Evolutionary conservation across 495 filamentous ascomycete genomes (phyloP).

Genomic region (Monascus purpureus): DNA sequence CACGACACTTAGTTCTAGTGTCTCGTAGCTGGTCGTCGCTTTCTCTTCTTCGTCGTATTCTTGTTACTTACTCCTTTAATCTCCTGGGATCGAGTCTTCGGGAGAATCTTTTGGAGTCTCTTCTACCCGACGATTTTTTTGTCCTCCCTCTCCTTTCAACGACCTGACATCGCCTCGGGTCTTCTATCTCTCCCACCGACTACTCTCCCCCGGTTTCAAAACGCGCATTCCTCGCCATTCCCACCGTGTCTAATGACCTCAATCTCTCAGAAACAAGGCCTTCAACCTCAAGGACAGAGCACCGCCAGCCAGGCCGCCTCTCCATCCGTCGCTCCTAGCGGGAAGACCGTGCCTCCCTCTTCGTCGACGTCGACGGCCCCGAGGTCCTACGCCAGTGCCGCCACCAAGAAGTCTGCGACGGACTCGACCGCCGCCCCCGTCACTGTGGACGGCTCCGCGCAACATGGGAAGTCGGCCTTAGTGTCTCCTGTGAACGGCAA

Average conservation of each 20-base stretch:
- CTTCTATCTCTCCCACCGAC: too few relatives aligned
- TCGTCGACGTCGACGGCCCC: constrained; percentile 36
- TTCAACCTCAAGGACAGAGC: constrained; percentile 42
- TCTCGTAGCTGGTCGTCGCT: too few relatives aligned
- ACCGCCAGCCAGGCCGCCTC: constrained; percentile 32
- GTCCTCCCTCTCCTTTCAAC: constrained; percentile 13
- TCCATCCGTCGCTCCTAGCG: constrained; percentile 43
- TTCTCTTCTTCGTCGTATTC: too few relatives aligned
- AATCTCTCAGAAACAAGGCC: constrained; percentile 34
- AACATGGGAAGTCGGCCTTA: constrained; percentile 73
- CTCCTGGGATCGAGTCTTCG: too few relatives aligned
- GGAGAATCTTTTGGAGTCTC: too few relatives aligned
- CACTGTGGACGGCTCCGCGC: constrained; percentile 57
- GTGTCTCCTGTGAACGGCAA: constrained; percentile 76
- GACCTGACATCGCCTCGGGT: constrained; percentile 24
- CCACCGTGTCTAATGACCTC: constrained; percentile 35
- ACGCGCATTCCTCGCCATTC: constrained; percentile 4
- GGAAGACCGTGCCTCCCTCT: constrained; percentile 49
- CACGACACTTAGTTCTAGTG: too few relatives aligned
- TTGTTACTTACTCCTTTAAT: too few relatives aligned
- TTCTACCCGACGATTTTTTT: too few relatives aligned
- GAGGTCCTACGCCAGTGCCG: constrained; percentile 57
- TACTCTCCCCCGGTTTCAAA: too few relatives aligned
- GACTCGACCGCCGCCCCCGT: constrained; percentile 47
- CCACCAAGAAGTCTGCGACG: constrained; percentile 73